These are phyloP conservation scores for Thermomyces lanuginosus DNA, from an alignment of 2,329 filamentous ascomycete species.

Conservation along the genomic window DNA sequence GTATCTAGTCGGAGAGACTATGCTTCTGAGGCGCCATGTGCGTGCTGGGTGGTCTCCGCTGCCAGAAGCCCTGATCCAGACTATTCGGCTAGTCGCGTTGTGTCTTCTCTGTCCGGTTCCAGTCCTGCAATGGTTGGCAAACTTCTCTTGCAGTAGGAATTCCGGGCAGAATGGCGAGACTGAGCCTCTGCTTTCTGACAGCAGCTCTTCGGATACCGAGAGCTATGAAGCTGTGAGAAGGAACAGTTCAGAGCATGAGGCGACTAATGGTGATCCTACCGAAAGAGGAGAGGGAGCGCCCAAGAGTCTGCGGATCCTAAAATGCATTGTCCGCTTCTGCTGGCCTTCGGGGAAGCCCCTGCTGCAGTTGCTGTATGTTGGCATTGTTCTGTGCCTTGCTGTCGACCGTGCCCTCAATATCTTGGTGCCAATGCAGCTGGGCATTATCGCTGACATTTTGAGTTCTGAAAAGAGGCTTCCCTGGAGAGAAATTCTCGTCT, in stretches of 20 bases:
- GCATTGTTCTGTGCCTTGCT: constrained; percentile 54
- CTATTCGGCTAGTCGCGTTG: constrained; percentile 2
- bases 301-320: constrained; percentile 1
- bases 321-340: constrained; percentile 63
- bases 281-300: constrained; percentile 1
- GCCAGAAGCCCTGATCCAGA: constrained; percentile 1
- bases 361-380: constrained; percentile 51
- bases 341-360: constrained; percentile 53
- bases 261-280: constrained; percentile 1
- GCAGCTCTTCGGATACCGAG: background rate
- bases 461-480: constrained; percentile 34
- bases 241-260: background rate
- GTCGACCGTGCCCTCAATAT: constrained; percentile 57
- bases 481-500: constrained; percentile 38
- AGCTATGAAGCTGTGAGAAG: constrained; percentile 4
- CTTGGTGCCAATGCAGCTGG: constrained; percentile 64
- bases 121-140: background rate
- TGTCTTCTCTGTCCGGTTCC: constrained; percentile 3
- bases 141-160: too few relatives aligned
- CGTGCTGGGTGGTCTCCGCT: constrained; percentile 19
- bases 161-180: constrained; percentile 2
- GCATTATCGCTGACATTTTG: constrained; percentile 58
- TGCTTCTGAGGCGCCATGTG: constrained; percentile 5
- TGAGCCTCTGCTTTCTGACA: constrained; percentile 2
- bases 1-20: constrained; percentile 40